These are phyloP conservation scores for Corylus avellana DNA, from an alignment of 306 rosid genomes.

Conservation along the genomic window DNA sequence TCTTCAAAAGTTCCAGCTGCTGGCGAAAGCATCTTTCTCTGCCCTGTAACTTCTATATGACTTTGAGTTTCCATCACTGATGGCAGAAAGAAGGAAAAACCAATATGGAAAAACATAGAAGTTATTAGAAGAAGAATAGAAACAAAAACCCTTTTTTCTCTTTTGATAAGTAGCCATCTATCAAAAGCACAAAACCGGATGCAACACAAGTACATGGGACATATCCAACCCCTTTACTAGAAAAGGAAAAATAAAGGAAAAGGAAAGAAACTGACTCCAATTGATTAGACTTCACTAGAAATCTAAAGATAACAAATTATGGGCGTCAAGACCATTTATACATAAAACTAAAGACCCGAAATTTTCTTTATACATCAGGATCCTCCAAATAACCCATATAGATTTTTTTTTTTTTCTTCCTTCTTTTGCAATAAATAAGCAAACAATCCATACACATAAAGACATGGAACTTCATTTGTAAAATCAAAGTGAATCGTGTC, in stretches of 20 bases:
- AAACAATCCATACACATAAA: not conserved
- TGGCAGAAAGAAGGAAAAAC: conserved; percentile 15
- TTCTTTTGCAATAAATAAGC: not conserved
- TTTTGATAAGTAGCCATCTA: not conserved
- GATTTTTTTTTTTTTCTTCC: not conserved
- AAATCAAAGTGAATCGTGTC: not conserved
- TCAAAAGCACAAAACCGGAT: not conserved
- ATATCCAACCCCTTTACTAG: not conserved
- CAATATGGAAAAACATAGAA: conserved; percentile 26
- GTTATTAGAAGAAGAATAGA: not conserved
- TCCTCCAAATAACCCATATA: not conserved
- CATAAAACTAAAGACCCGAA: not conserved
- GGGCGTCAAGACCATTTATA: not conserved
- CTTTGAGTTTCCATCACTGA: conserved; percentile 41
- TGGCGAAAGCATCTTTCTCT: conserved; percentile 55
- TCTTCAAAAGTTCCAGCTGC: conserved; percentile 57
- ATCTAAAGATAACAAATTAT: not conserved
- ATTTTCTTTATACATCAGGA: not conserved
- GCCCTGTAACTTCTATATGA: conserved; percentile 37
- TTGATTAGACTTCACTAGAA: not conserved
- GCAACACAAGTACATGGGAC: not conserved
- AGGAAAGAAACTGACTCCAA: not conserved
- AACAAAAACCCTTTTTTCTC: not conserved
- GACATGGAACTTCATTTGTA: not conserved
- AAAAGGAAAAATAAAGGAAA: not conserved